Evolutionary conservation across 2,329 filamentous ascomycete species (phyloP), one percentile per base, ranked within the genome.

Genomic region (Alternaria sp.): DNA sequence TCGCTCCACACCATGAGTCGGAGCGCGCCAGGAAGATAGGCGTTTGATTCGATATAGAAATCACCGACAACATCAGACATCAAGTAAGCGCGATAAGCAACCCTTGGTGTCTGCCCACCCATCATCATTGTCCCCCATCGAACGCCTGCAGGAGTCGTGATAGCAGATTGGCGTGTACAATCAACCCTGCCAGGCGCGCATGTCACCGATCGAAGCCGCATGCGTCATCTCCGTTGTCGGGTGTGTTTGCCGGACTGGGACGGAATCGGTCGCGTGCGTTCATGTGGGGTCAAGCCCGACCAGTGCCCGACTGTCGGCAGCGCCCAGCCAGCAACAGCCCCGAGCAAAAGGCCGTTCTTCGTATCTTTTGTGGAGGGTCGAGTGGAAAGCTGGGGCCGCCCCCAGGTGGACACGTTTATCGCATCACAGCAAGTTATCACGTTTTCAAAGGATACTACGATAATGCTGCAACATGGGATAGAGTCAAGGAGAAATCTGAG

Each of bases 171-270:
- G 38, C 38, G 38, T 20, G 38, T 41, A 22, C 11, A 41, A 12
- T 22, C 51, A 6, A 20, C n/a, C 38, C 51, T 14, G 44, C 46
- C 46, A 51, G n/a, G 38, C 44, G 43, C 48, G 47, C 42, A 46
- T 48, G 56, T 59, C 56, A 42, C 42, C 32, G 49, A 22, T 42
- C 28, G 41, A 34, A 41, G 30, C 39, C 41, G 38, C 24, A 41
- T 59, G 57, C 57, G 57, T 59, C 57, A 59, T 55, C 46, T 55
- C 57, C 57, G 51, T 48, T 55, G 32, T 55, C 32, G 46, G 49
- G 30, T 56, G 38, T 38, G 26, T 22, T 41, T 59, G 30, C 51
- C 51, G 18, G 38, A 41, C 36, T 39, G 36, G n/a, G 36, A 41
- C 38, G 9, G 18, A 41, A 18, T 41, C 18, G 36, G n/a, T 39